Conservation (phyloP, 2,329 filamentous ascomycete species). For the Hymenoscyphus fraxineus region DNA sequence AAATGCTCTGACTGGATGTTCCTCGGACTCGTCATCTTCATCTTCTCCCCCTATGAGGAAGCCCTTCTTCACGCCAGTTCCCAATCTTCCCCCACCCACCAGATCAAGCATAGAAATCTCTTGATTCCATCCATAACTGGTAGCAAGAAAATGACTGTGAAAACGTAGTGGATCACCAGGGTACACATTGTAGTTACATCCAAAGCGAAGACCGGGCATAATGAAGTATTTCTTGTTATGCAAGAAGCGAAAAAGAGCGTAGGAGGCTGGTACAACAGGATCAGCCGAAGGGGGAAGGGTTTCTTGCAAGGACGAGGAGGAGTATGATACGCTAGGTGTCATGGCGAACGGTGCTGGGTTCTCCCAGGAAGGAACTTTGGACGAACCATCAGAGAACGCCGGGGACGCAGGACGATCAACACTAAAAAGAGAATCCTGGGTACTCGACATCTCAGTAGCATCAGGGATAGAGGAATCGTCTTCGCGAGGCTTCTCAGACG, state of each 20-base stretch:
- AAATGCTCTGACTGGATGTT: slow-evolving; percentile 62
- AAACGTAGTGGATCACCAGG: slow-evolving; percentile 92
- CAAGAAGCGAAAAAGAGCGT: slow-evolving; percentile 76
- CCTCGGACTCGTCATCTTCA: slow-evolving; percentile 31
- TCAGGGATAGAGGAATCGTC: neutral
- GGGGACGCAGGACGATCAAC: slow-evolving; percentile 37
- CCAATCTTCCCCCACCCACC: slow-evolving; percentile 79
- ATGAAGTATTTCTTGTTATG: slow-evolving; percentile 79
- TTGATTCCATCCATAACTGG: slow-evolving; percentile 82
- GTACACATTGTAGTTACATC: slow-evolving; percentile 91
- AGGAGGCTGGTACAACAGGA: slow-evolving; percentile 49
- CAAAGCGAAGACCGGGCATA: slow-evolving; percentile 89
- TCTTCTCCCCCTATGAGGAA: slow-evolving; percentile 77
- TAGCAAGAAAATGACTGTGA: slow-evolving; percentile 89
- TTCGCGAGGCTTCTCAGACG: slow-evolving; percentile 8
- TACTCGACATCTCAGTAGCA: slow-evolving; percentile 6
- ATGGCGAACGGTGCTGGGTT: slow-evolving; percentile 31
- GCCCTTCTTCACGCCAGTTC: slow-evolving; percentile 94
- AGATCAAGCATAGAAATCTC: slow-evolving; percentile 81
- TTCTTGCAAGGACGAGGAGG: slow-evolving; percentile 33
- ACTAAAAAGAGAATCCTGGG: slow-evolving; percentile 23
- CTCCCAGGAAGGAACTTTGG: slow-evolving; percentile 6
- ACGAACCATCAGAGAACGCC: slow-evolving; percentile 26
- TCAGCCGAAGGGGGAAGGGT: slow-evolving; percentile 28
- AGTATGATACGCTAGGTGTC: slow-evolving; percentile 45